Percentiles rank a stretch among this genome's conserved stretches.
These are phyloP conservation scores for Candida schatavii DNA, from an alignment of 805 yeast genomes.

Conservation along the genomic window DNA sequence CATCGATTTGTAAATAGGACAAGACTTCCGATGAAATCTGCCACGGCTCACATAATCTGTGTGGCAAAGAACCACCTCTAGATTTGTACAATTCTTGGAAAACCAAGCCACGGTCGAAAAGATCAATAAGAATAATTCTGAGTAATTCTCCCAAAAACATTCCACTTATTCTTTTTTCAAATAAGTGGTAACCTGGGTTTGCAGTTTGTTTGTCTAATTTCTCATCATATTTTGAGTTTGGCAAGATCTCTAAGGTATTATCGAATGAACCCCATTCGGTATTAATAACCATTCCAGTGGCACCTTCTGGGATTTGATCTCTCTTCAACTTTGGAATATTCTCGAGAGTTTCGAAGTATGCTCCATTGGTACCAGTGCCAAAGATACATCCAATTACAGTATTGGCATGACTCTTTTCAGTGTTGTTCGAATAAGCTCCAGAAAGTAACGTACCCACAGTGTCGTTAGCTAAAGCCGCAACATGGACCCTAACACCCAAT, in stretches of 20 bases:
- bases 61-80: slow-evolving; percentile 48
- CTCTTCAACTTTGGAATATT: slow-evolving; percentile 70
- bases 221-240: slow-evolving; percentile 74
- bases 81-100: slow-evolving; percentile 50
- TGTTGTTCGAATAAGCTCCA: slow-evolving; percentile 73
- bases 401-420: slow-evolving; percentile 61
- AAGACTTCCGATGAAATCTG: slow-evolving; percentile 78
- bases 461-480: slow-evolving; percentile 91
- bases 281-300: slow-evolving; percentile 78
- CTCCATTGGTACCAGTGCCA: slow-evolving; percentile 98
- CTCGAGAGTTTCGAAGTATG: slow-evolving; percentile 76
- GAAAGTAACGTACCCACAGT: slow-evolving; percentile 93
- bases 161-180: slow-evolving; percentile 89
- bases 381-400: slow-evolving; percentile 88
- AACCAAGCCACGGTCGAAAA: slow-evolving; percentile 55
- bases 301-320: slow-evolving; percentile 37
- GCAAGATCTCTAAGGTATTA: slow-evolving; percentile 71
- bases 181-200: slow-evolving; percentile 84
- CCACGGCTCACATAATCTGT: slow-evolving; percentile 74
- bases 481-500: slow-evolving; percentile 58
- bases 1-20: slow-evolving; percentile 83
- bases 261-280: slow-evolving; percentile 99
- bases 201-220: slow-evolving; percentile 70
- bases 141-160: slow-evolving; percentile 91
- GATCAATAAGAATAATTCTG: slow-evolving; percentile 69